phyloP scores from a whole-genome alignment of 2,329 filamentous ascomycete species.

The Penicillium psychrosexuale region DNA sequence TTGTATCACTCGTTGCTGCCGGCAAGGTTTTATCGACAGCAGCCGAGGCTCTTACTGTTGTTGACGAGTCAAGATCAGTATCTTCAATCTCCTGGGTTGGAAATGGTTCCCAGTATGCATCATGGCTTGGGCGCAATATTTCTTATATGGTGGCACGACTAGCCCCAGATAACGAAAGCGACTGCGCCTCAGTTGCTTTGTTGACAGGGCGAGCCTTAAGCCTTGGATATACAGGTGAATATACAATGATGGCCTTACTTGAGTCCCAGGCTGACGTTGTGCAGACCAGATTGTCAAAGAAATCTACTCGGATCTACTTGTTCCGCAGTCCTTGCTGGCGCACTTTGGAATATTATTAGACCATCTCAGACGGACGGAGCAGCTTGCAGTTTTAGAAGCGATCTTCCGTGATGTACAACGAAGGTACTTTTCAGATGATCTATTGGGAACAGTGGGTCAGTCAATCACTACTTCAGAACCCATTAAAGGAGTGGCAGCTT shows the following conservation, averaged over 20 bases:
- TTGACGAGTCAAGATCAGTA: conserved; percentile 29
- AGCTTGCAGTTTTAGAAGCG: conserved; percentile 46
- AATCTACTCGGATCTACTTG: conserved; percentile 39
- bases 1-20: conserved; percentile 56
- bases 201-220: conserved; percentile 60
- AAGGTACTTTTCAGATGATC: conserved; percentile 34
- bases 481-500: conserved; percentile 58
- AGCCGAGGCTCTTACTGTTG: conserved; percentile 53
- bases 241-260: not conserved
- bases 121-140: conserved; percentile 70
- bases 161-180: conserved; percentile 33
- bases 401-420: conserved; percentile 46
- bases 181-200: conserved; percentile 40
- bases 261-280: conserved; percentile 11
- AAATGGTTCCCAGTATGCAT: conserved; percentile 61
- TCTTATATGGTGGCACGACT: conserved; percentile 43
- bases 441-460: conserved; percentile 12
- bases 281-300: conserved; percentile 42
- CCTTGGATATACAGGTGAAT: conserved; percentile 68
- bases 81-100: conserved; percentile 57
- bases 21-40: conserved; percentile 58
- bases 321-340: conserved; percentile 25
- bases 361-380: conserved; percentile 48
- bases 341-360: conserved; percentile 41
- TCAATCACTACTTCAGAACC: conserved; percentile 18